Conservation (phyloP, 2,329 filamentous ascomycete species). For the Talaromyces sp. region DNA sequence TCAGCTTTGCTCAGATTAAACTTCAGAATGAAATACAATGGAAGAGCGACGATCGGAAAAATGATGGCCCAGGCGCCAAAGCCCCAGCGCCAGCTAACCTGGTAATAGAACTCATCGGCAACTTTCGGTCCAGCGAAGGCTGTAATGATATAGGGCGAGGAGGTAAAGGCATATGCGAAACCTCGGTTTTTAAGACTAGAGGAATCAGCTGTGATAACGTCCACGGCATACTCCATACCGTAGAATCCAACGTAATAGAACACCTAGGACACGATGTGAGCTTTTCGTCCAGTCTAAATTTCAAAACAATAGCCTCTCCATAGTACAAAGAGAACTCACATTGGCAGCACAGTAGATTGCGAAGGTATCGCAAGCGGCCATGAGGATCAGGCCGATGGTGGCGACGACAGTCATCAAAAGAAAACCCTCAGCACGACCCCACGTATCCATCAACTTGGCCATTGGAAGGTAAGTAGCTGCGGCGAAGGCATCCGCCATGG, state of each 20-base stretch:
- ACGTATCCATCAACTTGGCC: conserved; percentile 65
- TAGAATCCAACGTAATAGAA: conserved; percentile 54
- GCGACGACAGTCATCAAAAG: conserved; percentile 51
- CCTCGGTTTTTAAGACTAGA: conserved; percentile 63
- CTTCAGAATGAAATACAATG: conserved; percentile 59
- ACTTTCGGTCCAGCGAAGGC: conserved; percentile 61
- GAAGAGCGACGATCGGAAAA: conserved; percentile 58
- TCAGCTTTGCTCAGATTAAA: conserved; percentile 60
- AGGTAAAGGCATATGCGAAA: conserved; percentile 62
- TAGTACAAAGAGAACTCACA: conserved; percentile 7
- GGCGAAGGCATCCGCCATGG: conserved; percentile 59
- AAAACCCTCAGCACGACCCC: conserved; percentile 63
- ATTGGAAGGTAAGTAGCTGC: conserved; percentile 62
- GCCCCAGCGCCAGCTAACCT: conserved; percentile 63
- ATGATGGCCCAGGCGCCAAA: conserved; percentile 66
- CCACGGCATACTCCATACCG: conserved; percentile 59
- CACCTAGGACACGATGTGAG: conserved; percentile 36
- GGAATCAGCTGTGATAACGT: conserved; percentile 65
- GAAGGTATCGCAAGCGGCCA: conserved; percentile 63
- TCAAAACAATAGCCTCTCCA: too few relatives aligned
- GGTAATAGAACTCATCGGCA: conserved; percentile 53
- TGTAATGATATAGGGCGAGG: conserved; percentile 65
- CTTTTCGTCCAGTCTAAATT: neutral
- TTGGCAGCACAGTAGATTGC: conserved; percentile 65
- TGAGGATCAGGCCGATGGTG: conserved; percentile 59